A percentile compares a stretch with the other conserved stretches of the same genome.
Conservation (phyloP, 495 filamentous ascomycete genomes). For the Aspergillus sparsus region DNA sequence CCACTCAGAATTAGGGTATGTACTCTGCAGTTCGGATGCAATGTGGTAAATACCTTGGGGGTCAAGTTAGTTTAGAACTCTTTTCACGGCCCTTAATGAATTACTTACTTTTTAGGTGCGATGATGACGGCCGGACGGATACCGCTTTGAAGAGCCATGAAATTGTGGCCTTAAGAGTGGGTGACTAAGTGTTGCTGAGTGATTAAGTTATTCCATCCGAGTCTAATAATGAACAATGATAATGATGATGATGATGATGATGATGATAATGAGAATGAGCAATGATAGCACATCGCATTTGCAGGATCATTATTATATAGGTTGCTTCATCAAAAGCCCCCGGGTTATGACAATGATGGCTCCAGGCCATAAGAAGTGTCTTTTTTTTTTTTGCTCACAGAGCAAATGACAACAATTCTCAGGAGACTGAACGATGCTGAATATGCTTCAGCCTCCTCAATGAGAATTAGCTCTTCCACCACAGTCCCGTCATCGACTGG, state of each 20-base stretch:
- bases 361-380: conserved; percentile 1
- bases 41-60: conserved; percentile 9
- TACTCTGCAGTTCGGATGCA: neutral
- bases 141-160: neutral
- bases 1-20: conserved; percentile 4
- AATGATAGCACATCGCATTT: neutral
- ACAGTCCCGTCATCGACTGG: neutral
- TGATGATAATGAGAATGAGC: neutral
- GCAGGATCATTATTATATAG: neutral
- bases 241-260: neutral
- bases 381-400: neutral
- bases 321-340: neutral
- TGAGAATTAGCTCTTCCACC: conserved; percentile 1
- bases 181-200: neutral
- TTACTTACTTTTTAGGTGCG: neutral
- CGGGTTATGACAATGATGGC: neutral
- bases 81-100: neutral
- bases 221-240: neutral
- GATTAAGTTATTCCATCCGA: neutral
- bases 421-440: neutral
- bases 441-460: neutral
- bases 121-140: too few species aligned
- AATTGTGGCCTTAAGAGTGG: neutral
- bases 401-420: conserved; percentile 3
- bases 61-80: neutral